Evolutionary conservation across 805 yeast species (phyloP), one percentile per base, ranked within the genome.

Genomic region (Candida boidinii): DNA sequence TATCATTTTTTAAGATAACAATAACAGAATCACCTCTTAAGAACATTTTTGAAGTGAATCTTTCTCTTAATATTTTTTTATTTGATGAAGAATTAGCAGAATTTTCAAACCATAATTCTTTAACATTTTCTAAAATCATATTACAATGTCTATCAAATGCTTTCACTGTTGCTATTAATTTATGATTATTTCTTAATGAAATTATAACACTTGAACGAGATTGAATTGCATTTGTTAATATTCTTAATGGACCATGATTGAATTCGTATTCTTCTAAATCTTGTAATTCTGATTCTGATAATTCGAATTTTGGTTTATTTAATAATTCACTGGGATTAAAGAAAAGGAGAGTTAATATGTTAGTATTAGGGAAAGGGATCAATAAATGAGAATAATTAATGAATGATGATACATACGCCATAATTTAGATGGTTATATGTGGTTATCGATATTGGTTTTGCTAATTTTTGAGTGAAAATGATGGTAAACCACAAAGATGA

Each of bases 61-160:
- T 63, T 49, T 83, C 92, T 43, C 72, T 68, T 26, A 46, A 28
- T 7, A 50, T 39, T 34, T 53, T 55, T 10, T 26, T 21, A 12
- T 11, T 5, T 16, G 13, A 5, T 4, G 6, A 7, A n/a, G 17
- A 18, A 20, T 42, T 39, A 14, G 39, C 36, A 5, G 92, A 94
- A 9, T 42, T 39, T 30, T 59, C 60, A 54, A 69, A 46, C 73
- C 75, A 45, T 16, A 81, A 64, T 51, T 92, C 98, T 54, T 83
- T 86, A 23, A 90, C 96, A 47, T 87, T 85, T 49, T 85, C 95
- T 38, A 92, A 62, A 8, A 92, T 79, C 82, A 92, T 74, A 56
- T 92, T 92, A 41, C 95, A 81, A 58, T 92, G 99, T 51, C 95
- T 77, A 54, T 92, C 99, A 56, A 87, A 92, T 0, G 97, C 96